Base-by-base conservation (phyloP, 1,139 yeast species). In the Yamadazyma oceani region DNA sequence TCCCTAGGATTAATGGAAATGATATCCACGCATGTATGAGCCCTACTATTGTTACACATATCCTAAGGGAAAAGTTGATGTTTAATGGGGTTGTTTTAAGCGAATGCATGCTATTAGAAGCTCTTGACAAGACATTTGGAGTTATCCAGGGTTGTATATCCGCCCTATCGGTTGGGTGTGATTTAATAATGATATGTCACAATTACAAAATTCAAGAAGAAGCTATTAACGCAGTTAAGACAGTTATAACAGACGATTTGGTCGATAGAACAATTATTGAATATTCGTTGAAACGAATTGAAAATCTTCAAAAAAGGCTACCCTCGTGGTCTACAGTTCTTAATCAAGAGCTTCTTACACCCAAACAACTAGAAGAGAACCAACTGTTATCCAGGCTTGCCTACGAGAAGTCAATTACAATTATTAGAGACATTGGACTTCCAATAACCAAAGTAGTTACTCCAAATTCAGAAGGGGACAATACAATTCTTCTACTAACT, bases 21-120 rank as follows among this genome's bases (percentile, higher is more conserved):
- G 34, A 31, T 31, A 23, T 31, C 17, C 34, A 31, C 13, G 34
- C 34, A 19, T 31, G 34, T 31, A 17, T 31, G 24, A 31, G 34
- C 13, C 34, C 34, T 22, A 21, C 34, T 12, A 31, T 31, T 5
- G 34, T 31, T 11, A 31, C 34, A 6, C n/a, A 31, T 22, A 6
- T 31, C 12, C 17, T 31, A 5, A 19, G 34, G 13, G 26, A 31
- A 21, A 11, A 31, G 21, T 31, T 31, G 27, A 31, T n/a, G 5
- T 31, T 31, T 31, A 23, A 31, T 31, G 34, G 34, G 5, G 19
- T 31, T 4, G 34, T 31, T 17, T 5, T 31, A 7, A 31, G 34
- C 17, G 34, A 31, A 14, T 31, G 34, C 12, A 21, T 31, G 26
- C 15, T 31, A 19, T 17, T 31, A 19, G 34, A 31, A 23, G 34